Percentiles rank a stretch among this genome's conserved stretches.
Conservation (phyloP, 176 grass and related monocot genomes). For the Saccharum officinarum region DNA sequence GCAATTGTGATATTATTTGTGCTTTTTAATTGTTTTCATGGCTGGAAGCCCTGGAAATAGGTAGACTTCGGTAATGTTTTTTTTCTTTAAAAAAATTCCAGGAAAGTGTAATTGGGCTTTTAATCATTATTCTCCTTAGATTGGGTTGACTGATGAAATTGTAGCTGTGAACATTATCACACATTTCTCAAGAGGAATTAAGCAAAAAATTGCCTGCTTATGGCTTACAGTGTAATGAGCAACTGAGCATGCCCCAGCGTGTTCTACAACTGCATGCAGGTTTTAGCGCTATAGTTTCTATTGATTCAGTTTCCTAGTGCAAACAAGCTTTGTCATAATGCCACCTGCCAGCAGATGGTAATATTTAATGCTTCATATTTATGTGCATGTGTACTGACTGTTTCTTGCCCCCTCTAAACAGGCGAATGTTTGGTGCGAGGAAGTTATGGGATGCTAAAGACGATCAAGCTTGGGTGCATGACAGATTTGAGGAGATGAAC, state of each 20-base stretch:
- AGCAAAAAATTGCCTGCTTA: not conserved
- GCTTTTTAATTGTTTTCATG: not conserved
- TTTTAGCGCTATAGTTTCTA: not conserved
- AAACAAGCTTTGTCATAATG: slow-evolving; percentile 17
- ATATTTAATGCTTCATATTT: slow-evolving; percentile 22
- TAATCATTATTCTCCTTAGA: not conserved
- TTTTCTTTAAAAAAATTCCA: not conserved
- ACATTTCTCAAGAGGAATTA: not conserved
- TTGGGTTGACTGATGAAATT: not conserved
- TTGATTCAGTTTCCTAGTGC: not conserved
- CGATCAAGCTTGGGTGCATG: slow-evolving; percentile 88
- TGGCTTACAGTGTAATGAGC: slow-evolving; percentile 7
- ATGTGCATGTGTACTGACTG: not conserved
- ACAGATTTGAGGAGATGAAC: slow-evolving; percentile 94
- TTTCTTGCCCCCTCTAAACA: slow-evolving; percentile 9
- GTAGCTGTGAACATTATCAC: not conserved
- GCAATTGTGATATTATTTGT: slow-evolving; percentile 5
- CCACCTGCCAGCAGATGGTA: not conserved
- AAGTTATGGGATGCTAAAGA: slow-evolving; percentile 96
- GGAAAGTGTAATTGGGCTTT: not conserved
- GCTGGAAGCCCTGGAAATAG: not conserved
- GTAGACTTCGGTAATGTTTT: not conserved
- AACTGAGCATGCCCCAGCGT: not conserved
- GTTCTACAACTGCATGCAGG: slow-evolving; percentile 4
- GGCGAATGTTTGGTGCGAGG: slow-evolving; percentile 70